Evolutionary conservation across 306 rosid species (phyloP).

Genomic region (Medicago lupulina): DNA sequence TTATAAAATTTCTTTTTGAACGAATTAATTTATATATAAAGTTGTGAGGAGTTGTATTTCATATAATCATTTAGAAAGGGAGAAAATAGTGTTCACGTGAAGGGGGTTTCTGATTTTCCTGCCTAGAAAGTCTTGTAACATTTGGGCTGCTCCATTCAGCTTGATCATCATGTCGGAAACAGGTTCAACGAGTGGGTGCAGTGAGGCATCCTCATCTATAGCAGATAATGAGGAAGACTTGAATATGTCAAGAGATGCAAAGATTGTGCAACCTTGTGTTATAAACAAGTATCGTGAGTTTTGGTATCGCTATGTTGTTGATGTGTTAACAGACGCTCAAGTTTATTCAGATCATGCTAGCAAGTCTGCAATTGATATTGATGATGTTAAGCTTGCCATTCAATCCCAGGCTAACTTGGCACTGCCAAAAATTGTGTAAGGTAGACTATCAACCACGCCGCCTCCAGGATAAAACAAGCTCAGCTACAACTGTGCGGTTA

Average conservation of each 20-base stretch:
- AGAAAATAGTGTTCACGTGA: neutral
- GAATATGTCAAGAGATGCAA: too few species aligned
- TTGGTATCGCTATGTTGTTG: slow-evolving; percentile 90
- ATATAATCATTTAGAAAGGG: neutral
- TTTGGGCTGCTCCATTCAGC: neutral
- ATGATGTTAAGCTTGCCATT: too few species aligned
- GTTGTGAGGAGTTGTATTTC: neutral
- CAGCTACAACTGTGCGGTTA: too few species aligned
- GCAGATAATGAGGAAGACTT: slow-evolving; percentile 82
- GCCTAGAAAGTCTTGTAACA: neutral
- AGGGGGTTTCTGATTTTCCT: too few species aligned
- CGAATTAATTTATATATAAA: too few species aligned
- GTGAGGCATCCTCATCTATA: slow-evolving; percentile 40
- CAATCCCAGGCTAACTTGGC: too few species aligned
- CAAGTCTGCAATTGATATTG: too few species aligned
- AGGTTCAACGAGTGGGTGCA: neutral
- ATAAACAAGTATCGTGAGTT: slow-evolving; percentile 86
- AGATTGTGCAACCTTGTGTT: too few species aligned
- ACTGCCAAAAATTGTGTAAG: too few species aligned
- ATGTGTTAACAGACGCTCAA: slow-evolving; percentile 83
- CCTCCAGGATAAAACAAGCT: too few species aligned
- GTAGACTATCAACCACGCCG: too few species aligned
- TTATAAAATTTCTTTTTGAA: too few species aligned
- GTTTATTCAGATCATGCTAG: slow-evolving; percentile 95
- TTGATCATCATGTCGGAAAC: neutral